Base-by-base conservation (phyloP, 306 rosid genomes). In the Cucumis cinereus region DNA sequence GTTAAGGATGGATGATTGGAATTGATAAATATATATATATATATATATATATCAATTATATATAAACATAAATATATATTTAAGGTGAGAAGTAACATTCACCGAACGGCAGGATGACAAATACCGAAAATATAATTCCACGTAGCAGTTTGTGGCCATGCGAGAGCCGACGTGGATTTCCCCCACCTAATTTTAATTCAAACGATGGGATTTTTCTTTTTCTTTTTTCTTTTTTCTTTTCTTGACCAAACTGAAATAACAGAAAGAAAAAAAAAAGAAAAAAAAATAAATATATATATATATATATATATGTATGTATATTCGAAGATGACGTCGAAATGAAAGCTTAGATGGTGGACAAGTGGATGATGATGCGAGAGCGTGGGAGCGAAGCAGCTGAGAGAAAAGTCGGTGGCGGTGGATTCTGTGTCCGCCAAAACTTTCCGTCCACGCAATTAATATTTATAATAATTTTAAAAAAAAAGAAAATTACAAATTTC, bases 361-460 rank as follows among this genome's bases (percentile, higher is more conserved):
- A 45, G 82, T 77, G 87, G 86, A 69, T 50, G 76, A 47, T 66
- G 50, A 78, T 76, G 77, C 3, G 60, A 74, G 74, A 69, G 77
- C 49, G 55, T 52, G 58, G 78, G 75, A 72, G 84, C n/a, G 53
- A 79, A 61, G 91, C 80, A 86, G 90, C 89, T 80, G 59, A 77
- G 82, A 30, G 35, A 57, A 57, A 57, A 40, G 71, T 22, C 50
- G 26, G 67, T 56, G 78, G 82, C 57, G 75, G 75, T 43, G 38
- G 75, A 12, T 40, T 63, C 23, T 70, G 11, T 20, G 33, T 68
- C 20, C 28, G 28, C 28, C 50, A 36, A 77, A 77, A 77, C 85
- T 83, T 90, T 83, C 73, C 85, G 87, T 87, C 85, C 83, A 85
- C 90, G 96, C 89, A 85, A 83, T 58, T 57, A 71, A 55, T 10